Conservation (phyloP, 129 eudicot genomes). For the Logfia minima region DNA sequence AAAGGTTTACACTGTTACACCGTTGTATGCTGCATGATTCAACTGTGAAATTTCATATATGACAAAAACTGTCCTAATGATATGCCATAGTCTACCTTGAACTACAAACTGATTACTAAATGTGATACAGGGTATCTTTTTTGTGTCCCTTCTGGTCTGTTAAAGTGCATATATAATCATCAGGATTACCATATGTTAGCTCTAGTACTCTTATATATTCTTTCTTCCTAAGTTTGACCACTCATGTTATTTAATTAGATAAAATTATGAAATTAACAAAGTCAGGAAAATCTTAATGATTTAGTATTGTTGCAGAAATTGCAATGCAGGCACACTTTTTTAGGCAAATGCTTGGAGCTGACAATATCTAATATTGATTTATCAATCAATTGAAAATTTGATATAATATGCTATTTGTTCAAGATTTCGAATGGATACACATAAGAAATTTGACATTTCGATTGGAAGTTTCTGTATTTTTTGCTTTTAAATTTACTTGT, state of each 20-base stretch:
- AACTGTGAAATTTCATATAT: not conserved
- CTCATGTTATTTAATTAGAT: not conserved
- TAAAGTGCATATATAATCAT: constrained; percentile 12
- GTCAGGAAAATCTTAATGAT: constrained; percentile 12
- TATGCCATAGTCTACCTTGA: not conserved
- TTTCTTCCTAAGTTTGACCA: not conserved
- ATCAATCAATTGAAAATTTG: too few relatives aligned
- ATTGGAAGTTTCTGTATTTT: not conserved
- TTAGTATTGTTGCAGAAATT: too few relatives aligned
- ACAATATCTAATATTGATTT: too few relatives aligned
- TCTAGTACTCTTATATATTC: constrained; percentile 2
- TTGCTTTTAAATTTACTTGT: not conserved
- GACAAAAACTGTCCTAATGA: not conserved
- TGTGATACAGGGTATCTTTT: not conserved
- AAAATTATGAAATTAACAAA: not conserved
- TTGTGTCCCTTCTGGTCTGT: not conserved
- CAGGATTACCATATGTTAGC: constrained; percentile 12
- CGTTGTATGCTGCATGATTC: constrained; percentile 11
- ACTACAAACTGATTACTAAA: not conserved
- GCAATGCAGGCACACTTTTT: too few relatives aligned
- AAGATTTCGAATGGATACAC: constrained; percentile 3
- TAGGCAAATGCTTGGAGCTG: too few relatives aligned
- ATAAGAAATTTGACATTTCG: not conserved
- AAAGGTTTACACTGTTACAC: constrained; percentile 46
- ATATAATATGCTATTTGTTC: not conserved